Evolutionary conservation across 2,329 filamentous ascomycete genomes (phyloP).

Genomic region (Colletotrichum chlorophyti): DNA sequence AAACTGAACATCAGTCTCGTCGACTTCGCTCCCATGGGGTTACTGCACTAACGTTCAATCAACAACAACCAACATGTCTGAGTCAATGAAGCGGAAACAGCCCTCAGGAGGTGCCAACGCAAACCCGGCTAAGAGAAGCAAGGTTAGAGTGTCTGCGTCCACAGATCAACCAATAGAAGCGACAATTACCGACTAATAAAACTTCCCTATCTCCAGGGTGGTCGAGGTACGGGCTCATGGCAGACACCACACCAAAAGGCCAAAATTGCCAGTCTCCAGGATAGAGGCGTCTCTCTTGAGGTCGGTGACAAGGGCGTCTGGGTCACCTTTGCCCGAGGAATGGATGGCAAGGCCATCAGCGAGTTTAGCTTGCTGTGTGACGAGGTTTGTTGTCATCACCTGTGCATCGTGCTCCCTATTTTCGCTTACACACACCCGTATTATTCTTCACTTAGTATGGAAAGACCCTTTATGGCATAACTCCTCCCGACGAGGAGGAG

Average conservation of each 20-base stretch:
- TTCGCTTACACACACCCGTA: neutral
- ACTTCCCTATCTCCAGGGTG: neutral
- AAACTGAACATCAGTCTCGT: too few species aligned
- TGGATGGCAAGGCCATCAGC: conserved; percentile 72
- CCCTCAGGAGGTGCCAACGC: conserved; percentile 31
- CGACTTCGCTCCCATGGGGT: too few species aligned
- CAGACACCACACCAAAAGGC: conserved; percentile 64
- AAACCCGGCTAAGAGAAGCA: conserved; percentile 47
- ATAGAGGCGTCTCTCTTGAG: conserved; percentile 58
- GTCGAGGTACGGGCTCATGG: conserved; percentile 60
- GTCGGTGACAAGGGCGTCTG: conserved; percentile 77
- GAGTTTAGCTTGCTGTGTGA: conserved; percentile 73
- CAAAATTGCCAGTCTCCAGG: conserved; percentile 51
- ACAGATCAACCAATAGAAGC: too few species aligned
- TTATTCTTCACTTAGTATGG: conserved; percentile 62
- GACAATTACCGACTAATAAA: too few species aligned
- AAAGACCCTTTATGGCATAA: conserved; percentile 64
- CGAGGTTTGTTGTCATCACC: conserved; percentile 55
- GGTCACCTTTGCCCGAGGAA: conserved; percentile 77
- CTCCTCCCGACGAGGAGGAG: conserved; percentile 41
- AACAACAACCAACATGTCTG: conserved; percentile 36
- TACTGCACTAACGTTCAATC: too few species aligned
- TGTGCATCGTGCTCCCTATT: too few species aligned
- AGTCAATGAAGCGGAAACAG: conserved; percentile 44
- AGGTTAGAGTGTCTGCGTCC: conserved; percentile 37